Evolutionary conservation across 352 stramenopile species (phyloP).

Genomic region (Phytophthora pluvialis): DNA sequence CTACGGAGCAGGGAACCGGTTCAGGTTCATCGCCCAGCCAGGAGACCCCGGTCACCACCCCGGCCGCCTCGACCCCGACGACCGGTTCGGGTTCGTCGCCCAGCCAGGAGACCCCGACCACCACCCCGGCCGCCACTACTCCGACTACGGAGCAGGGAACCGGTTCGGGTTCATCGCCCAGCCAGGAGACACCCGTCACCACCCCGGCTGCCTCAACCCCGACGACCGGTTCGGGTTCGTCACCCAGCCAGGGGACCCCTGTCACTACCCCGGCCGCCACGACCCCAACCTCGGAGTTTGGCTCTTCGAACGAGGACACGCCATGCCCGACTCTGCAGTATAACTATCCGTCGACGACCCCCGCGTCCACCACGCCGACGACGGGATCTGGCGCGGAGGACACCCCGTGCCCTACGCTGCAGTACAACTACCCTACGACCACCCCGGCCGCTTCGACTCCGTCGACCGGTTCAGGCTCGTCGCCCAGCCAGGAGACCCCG

Average conservation of each 20-base stretch:
- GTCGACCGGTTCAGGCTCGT: constrained; percentile 1
- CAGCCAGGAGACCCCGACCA: too few relatives aligned
- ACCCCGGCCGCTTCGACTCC: constrained; percentile 7
- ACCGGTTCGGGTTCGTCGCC: too few relatives aligned
- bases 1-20: not conserved
- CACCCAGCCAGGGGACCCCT: too few relatives aligned
- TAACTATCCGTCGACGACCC: constrained; percentile 22
- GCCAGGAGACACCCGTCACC: too few relatives aligned
- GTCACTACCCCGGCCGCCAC: not conserved
- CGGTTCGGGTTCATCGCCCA: too few relatives aligned
- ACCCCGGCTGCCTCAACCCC: too few relatives aligned
- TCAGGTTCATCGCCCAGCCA: too few relatives aligned
- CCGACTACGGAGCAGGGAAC: too few relatives aligned
- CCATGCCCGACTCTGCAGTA: constrained; percentile 28
- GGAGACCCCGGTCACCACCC: too few relatives aligned
- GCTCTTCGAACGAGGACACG: not conserved
- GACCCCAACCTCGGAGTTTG: not conserved
- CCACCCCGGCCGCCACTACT: too few relatives aligned
- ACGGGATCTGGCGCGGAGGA: not conserved
- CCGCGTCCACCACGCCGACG: constrained; percentile 3
- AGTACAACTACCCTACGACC: not conserved
- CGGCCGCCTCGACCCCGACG: not conserved
- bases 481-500: not conserved
- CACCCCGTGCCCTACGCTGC: not conserved
- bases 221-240: too few relatives aligned